phyloP scores from a whole-genome alignment of 1,284 basidiomycete genomes.

The Heterobasidion irregulare region DNA sequence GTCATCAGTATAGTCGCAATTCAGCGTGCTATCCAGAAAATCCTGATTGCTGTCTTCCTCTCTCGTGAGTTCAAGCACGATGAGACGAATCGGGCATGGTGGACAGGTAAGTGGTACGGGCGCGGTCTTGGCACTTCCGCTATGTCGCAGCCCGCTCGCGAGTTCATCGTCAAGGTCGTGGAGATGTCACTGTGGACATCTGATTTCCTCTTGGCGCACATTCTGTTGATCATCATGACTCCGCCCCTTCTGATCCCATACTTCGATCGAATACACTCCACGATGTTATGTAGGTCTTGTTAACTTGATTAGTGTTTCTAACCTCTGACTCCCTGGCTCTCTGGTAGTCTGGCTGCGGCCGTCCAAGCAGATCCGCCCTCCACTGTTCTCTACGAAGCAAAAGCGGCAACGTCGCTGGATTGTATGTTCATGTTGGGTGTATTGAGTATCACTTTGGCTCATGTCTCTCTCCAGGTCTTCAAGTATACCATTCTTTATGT shows the following conservation, averaged over 20 bases:
- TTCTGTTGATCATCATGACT: slow-evolving; percentile 81
- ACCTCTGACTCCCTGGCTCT: slow-evolving; percentile 1
- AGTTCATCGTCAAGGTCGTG: slow-evolving; percentile 95
- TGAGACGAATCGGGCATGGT: slow-evolving; percentile 95
- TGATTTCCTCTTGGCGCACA: slow-evolving; percentile 78
- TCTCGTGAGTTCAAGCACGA: slow-evolving; percentile 96
- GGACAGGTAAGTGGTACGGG: slow-evolving; percentile 98
- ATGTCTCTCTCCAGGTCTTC: slow-evolving; percentile 38
- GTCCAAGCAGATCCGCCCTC: slow-evolving; percentile 90
- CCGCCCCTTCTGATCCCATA: slow-evolving; percentile 83
- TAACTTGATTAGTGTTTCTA: slow-evolving; percentile 10
- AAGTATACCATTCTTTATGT: slow-evolving; percentile 85
- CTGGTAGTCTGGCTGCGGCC: slow-evolving; percentile 77
- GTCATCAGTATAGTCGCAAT: slow-evolving; percentile 81
- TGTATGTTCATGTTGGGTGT: slow-evolving; percentile 33
- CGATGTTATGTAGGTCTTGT: slow-evolving; percentile 67
- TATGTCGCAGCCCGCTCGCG: slow-evolving; percentile 89
- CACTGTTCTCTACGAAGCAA: slow-evolving; percentile 92
- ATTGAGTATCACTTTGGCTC: slow-evolving; percentile 2
- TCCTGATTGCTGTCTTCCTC: slow-evolving; percentile 87
- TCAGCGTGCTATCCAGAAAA: slow-evolving; percentile 88
- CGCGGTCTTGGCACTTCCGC: slow-evolving; percentile 82
- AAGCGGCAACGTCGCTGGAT: slow-evolving; percentile 89
- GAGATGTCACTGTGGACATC: slow-evolving; percentile 94
- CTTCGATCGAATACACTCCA: slow-evolving; percentile 83